Evolutionary conservation across 148 eudicot species (phyloP), one percentile per base, ranked within the genome.

Genomic region (Oxyria digyna): DNA sequence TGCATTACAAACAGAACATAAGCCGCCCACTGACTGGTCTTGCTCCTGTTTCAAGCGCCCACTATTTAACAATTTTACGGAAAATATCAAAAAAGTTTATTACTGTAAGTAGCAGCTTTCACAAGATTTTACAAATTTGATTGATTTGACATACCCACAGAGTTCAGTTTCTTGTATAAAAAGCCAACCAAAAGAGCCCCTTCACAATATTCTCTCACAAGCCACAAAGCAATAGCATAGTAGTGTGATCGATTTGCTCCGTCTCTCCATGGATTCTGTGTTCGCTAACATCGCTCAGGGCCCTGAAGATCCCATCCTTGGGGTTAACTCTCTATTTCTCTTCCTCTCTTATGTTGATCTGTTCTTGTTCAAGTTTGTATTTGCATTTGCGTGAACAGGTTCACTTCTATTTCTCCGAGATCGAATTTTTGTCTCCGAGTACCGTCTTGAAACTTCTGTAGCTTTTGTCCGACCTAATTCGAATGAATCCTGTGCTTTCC

Each of bases 251-350:
- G 33, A n/a, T 49, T 26, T 23, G 42, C 1, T 21, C 49, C 11
- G 12, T 41, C 2, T 15, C 23, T 46, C 23, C 32, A 80, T 80
- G 83, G 81, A 79, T 67, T 84, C 88, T 50, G 81, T 82, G 35
- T 86, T 87, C 75, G 79, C 84, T 40, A 54, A 73, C 42, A 68
- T 87, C 67, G 85, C 73, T 71, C 93, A 75, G 68, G 93, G 87
- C 42, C 93, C 93, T 48, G 93, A 87, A 77, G 93, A 87, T 83
- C 83, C 93, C 65, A 87, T 87, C 42, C 68, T 87, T 17, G 93
- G 93, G 79, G 93, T 87, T 79, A 6, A 11, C 17, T 23, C 18
- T 15, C 11, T 31, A 15, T 32, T 35, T 10, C 2, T 26, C 18
- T 29, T 35, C 20, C 42, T 21, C 31, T 43, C 11, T 7, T 43